Percentiles rank a stretch among this genome's conserved stretches.
These are phyloP conservation scores for Calonectria ilicicola DNA, from an alignment of 2,329 filamentous ascomycete genomes.

Conservation along the genomic window DNA sequence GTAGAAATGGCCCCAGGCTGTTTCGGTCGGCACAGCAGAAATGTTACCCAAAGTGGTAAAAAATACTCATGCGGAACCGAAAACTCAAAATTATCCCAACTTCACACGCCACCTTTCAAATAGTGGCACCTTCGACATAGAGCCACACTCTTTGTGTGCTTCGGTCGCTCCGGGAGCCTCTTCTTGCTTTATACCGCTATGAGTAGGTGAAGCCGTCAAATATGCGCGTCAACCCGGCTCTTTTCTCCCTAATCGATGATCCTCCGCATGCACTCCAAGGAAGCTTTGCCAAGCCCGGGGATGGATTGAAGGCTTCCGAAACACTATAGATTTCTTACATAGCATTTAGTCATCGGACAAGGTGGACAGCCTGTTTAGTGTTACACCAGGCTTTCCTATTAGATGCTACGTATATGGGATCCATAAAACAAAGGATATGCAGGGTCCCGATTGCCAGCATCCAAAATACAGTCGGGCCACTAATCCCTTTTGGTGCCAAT, in stretches of 20 bases:
- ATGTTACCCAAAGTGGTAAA: background rate
- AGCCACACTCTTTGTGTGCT: background rate
- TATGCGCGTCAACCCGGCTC: too few species aligned
- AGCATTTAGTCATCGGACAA: background rate
- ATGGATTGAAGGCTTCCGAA: too few species aligned
- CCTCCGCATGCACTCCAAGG: too few species aligned
- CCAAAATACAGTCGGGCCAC: background rate
- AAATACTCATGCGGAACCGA: slow-evolving; percentile 2
- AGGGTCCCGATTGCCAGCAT: background rate
- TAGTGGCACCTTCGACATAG: background rate
- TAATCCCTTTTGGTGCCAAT: background rate
- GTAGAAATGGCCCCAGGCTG: background rate
- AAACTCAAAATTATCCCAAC: background rate
- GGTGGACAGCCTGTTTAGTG: background rate
- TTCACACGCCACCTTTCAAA: background rate
- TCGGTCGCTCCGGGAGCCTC: background rate
- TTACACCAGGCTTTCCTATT: background rate
- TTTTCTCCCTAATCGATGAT: too few species aligned
- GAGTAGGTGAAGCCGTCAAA: too few species aligned
- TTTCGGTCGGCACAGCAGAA: background rate
- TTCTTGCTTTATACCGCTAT: background rate
- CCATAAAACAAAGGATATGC: background rate
- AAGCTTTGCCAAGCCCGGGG: too few species aligned
- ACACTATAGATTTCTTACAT: background rate
- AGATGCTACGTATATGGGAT: background rate